Base-by-base conservation (phyloP, 371 early-diverging fungal genomes). In the Spiromyces aspiralis region DNA sequence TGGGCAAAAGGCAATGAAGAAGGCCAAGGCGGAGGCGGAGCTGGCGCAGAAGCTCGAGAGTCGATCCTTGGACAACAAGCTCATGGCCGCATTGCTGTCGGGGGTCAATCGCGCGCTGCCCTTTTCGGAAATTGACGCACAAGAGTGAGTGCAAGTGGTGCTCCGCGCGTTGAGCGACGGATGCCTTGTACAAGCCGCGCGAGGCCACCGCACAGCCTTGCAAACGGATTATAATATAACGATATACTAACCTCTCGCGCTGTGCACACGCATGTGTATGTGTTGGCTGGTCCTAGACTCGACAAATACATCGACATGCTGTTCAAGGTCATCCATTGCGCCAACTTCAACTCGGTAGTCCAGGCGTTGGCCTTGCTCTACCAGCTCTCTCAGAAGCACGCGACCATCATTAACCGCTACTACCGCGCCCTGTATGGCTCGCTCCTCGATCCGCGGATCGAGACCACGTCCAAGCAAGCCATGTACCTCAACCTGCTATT, bases 21-120 rank as follows among this genome's bases (percentile, higher is more conserved):
- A 66, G 54, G 62, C 69, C 44, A 73, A 79, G 61, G 66, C 64
- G 22, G 74, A 70, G 3, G 50, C 53, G 16, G 59, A 57, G 47
- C 46, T 56, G 48, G 59, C 70, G 42, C 67, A 74, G 25, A 67
- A 73, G 28, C 83, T 79, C 27, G 76, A 83, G 19, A 80, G 80
- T 45, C 77, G 79, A 51, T 66, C 81, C 19, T 60, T 77, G 43
- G 73, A 77, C 48, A 69, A 77, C 48, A 87, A 87, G 61, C 82
- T 91, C 73, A 76, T 95, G 65, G 84, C 85, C n/a, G 92, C 87
- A 2, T 72, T 95, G 23, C 69, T 96, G 44, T 94, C 95, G 0
- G 97, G 97, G 55, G 80, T 96, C 27, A 92, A 94, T 60, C 88
- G 97, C 44, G 90, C 93, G 10, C 87, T 92, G 68, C 94, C 93